Base-by-base conservation (phyloP, 1,284 basidiomycete species). In the Blastosporella zonata region DNA sequence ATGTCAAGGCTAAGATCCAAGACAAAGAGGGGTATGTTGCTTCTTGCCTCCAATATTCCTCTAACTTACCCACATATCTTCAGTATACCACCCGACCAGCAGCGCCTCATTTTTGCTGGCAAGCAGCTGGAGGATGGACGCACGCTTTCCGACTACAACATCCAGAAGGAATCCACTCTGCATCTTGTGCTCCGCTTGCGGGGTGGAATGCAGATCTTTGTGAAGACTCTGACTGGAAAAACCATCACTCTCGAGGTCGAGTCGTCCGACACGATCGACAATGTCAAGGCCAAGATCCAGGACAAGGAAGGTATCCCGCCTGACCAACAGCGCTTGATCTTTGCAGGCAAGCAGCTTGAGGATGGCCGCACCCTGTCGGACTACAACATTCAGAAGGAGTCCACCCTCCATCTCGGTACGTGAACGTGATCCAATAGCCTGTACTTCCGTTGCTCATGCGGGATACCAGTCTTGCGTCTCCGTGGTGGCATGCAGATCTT, bases 401-500 rank as follows among this genome's bases (percentile, higher is more conserved):
- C 65, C 0, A 70, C 69, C 17, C 68, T 72, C 43, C 69, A 72
- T 33, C 65, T 71, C 21, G 64, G 59, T 59, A 48, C 15, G 54
- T 40, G 13, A 25, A 6, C 35, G 13, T n/a, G 37, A n/a, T n/a
- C n/a, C n/a, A n/a, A 13, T 13, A 31, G 3, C 8, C 7, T 31
- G 29, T 31, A 9, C 13, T 13, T 9, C 25, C 9, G 25, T 27
- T 31, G 29, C 29, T 31, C 8, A 13, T 31, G 13, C 12, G 18
- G 21, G 21, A 20, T 21, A 13, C 28, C 27, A 53, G 64, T 69
- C 23, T 60, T 70, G 35, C 67, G 68, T 55, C 63, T 90, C 39
- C 81, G 86, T 62, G 85, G 85, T 59, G 85, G 85, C 58, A 83
- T 85, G 82, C 81, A 84, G 62, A 83, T 84, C 59, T 84, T 85